Evolutionary conservation across 2,329 filamentous ascomycete species (phyloP).

Genomic region (Botrytis paeoniae): DNA sequence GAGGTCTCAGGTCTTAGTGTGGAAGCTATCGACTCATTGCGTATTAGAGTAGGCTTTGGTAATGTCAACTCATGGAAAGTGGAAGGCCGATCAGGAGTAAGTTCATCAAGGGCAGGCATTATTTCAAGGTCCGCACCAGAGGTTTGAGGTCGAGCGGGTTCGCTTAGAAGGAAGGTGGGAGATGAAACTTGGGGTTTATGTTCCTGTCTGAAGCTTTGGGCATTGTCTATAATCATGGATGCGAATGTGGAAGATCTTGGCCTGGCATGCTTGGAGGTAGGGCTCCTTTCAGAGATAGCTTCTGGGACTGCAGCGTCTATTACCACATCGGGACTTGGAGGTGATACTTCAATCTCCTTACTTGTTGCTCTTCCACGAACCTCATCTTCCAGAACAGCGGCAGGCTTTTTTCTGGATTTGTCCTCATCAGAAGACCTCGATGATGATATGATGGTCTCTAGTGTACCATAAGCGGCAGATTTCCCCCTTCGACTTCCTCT

Average conservation of each 20-base stretch:
- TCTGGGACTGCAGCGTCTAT: conserved; percentile 23
- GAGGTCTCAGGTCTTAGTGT: conserved; percentile 26
- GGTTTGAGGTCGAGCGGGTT: conserved; percentile 56
- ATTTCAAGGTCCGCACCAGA: conserved; percentile 42
- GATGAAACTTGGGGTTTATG: conserved; percentile 39
- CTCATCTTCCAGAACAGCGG: conserved; percentile 53
- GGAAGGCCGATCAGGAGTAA: conserved; percentile 22
- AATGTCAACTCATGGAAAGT: conserved; percentile 27
- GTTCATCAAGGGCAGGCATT: conserved; percentile 23
- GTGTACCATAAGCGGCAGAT: conserved; percentile 53
- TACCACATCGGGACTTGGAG: conserved; percentile 13
- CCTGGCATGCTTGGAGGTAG: conserved; percentile 32
- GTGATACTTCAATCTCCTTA: conserved; percentile 25
- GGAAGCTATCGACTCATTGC: conserved; percentile 34
- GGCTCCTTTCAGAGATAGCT: conserved; percentile 21
- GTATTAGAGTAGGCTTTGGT: conserved; percentile 28
- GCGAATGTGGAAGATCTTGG: conserved; percentile 46
- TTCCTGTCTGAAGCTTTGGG: conserved; percentile 37
- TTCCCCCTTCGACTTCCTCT: conserved; percentile 33
- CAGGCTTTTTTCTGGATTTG: conserved; percentile 54
- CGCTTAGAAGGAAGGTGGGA: conserved; percentile 48
- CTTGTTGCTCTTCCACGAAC: conserved; percentile 50
- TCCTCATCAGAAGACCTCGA: conserved; percentile 64
- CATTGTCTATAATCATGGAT: conserved; percentile 44
- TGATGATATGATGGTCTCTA: conserved; percentile 66